A percentile compares a stretch with the other conserved stretches of the same genome.
Conservation (phyloP, 108 stramenopile genomes). For the Cyclotella baltica region DNA sequence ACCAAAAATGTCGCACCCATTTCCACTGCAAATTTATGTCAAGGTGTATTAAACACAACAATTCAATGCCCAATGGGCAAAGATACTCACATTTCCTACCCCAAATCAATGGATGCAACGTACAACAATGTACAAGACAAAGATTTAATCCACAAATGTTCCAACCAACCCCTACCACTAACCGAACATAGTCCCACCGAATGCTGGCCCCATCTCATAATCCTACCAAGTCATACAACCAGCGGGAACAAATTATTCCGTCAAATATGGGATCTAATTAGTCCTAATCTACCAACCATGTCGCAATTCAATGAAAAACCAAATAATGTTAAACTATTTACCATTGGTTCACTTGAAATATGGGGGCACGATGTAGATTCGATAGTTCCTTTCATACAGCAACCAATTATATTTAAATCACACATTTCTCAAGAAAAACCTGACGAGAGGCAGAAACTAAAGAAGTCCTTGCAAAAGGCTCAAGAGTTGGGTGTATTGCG, state of each 20-base stretch:
- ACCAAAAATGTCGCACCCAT: not conserved
- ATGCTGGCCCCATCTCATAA: slow-evolving; percentile 24
- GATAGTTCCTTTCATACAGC: not conserved
- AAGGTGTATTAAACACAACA: not conserved
- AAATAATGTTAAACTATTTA: not conserved
- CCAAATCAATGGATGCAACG: not conserved
- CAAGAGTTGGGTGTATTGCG: not conserved
- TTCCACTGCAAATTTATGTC: too few species aligned
- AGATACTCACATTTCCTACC: not conserved
- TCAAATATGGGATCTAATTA: not conserved
- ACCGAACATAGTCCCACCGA: slow-evolving; percentile 6
- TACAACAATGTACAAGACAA: not conserved
- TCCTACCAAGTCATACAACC: slow-evolving; percentile 11
- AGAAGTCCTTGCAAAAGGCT: not conserved
- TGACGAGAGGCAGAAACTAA: not conserved
- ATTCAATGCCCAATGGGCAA: not conserved
- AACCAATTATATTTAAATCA: slow-evolving; percentile 14
- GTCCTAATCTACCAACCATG: slow-evolving; percentile 9
- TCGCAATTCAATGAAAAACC: slow-evolving; percentile 4
- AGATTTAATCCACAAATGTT: not conserved
- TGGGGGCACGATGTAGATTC: not conserved
- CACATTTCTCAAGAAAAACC: slow-evolving; percentile 12
- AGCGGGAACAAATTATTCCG: slow-evolving; percentile 4
- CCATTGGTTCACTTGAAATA: not conserved
- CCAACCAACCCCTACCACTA: slow-evolving; percentile 1